phyloP scores from a whole-genome alignment of 371 early-diverging fungal genomes.

The Rhizopus arrhizus region DNA sequence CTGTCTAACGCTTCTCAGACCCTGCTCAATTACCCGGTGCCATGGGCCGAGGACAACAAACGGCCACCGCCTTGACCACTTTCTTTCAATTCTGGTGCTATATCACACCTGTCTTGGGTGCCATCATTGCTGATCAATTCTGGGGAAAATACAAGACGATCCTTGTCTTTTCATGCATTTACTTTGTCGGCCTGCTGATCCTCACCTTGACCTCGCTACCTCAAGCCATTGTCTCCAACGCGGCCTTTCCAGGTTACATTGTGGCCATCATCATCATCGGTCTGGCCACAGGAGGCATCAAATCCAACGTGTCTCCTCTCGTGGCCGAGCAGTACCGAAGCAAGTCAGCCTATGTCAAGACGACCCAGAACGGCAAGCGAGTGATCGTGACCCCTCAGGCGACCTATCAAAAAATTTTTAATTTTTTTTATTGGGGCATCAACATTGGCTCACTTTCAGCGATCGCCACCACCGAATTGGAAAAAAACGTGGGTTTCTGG shows the following conservation, averaged over 20 bases:
- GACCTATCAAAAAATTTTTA: slow-evolving; percentile 25
- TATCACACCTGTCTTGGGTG: slow-evolving; percentile 80
- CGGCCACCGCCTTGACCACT: slow-evolving; percentile 71
- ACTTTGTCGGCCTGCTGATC: slow-evolving; percentile 73
- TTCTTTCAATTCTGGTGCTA: slow-evolving; percentile 84
- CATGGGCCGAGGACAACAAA: slow-evolving; percentile 47
- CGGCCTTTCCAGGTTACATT: slow-evolving; percentile 67
- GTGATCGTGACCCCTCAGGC: slow-evolving; percentile 37
- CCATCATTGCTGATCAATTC: slow-evolving; percentile 79
- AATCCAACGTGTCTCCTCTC: slow-evolving; percentile 49
- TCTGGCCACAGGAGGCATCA: slow-evolving; percentile 58
- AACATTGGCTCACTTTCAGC: slow-evolving; percentile 71
- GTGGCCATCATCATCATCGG: slow-evolving; percentile 74
- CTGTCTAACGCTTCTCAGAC: slow-evolving; percentile 15
- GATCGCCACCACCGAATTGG: slow-evolving; percentile 58
- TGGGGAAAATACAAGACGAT: slow-evolving; percentile 87
- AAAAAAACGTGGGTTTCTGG: slow-evolving; percentile 57
- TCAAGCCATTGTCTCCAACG: slow-evolving; percentile 52
- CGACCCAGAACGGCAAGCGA: slow-evolving; percentile 31
- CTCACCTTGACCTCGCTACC: slow-evolving; percentile 66
- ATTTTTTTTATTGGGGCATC: slow-evolving; percentile 30
- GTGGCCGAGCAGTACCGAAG: slow-evolving; percentile 51
- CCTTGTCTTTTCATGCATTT: slow-evolving; percentile 63
- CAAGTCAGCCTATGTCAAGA: slow-evolving; percentile 36
- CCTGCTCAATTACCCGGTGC: slow-evolving; percentile 53